These are phyloP conservation scores for Aspergillus bridgeri DNA, from an alignment of 495 filamentous ascomycete genomes.

Conservation along the genomic window DNA sequence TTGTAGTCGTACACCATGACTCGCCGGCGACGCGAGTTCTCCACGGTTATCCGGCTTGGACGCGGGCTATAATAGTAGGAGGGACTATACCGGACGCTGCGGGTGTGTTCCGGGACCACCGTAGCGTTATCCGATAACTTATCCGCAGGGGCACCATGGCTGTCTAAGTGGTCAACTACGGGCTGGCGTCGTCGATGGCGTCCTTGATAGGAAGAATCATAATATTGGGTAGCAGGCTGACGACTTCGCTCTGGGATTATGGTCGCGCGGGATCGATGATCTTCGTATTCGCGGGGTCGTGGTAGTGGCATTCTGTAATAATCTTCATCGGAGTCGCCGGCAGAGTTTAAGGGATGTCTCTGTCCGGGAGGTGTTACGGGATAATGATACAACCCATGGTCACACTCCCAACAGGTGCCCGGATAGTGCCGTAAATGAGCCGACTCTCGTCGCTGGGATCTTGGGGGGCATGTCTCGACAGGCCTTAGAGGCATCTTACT, in stretches of 20 bases:
- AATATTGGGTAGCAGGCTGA: too few relatives aligned
- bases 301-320: slow-evolving; percentile 44
- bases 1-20: slow-evolving; percentile 32
- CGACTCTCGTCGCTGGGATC: slow-evolving; percentile 38
- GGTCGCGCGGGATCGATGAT: too few relatives aligned
- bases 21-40: slow-evolving; percentile 33
- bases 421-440: slow-evolving; percentile 26
- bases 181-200: too few relatives aligned
- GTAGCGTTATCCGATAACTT: too few relatives aligned
- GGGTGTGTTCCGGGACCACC: slow-evolving; percentile 32
- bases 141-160: too few relatives aligned
- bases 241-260: too few relatives aligned
- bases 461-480: too few relatives aligned
- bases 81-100: slow-evolving; percentile 28
- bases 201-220: too few relatives aligned
- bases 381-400: slow-evolving; percentile 29
- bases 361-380: slow-evolving; percentile 22
- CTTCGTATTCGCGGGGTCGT: slow-evolving; percentile 32
- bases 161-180: slow-evolving; percentile 21
- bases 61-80: slow-evolving; percentile 34
- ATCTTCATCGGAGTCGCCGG: slow-evolving; percentile 37
- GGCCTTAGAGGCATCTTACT: too few relatives aligned
- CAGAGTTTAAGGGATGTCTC: slow-evolving; percentile 21
- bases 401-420: slow-evolving; percentile 32
- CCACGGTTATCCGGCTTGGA: slow-evolving; percentile 31